phyloP scores from a whole-genome alignment of 169 alveolate genomes.

The Cryptosporidium viatorum region DNA sequence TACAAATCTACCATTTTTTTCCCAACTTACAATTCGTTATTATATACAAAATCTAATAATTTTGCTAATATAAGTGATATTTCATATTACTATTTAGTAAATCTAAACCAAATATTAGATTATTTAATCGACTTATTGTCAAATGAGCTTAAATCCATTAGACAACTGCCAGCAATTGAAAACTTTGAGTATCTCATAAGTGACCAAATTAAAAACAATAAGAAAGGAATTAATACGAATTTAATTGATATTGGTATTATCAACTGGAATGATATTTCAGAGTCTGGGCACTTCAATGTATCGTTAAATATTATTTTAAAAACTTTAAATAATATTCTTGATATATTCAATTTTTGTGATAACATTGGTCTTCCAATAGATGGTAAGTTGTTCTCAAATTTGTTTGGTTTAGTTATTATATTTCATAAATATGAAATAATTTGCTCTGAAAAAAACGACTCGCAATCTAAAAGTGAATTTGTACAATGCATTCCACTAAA shows the following conservation, averaged over 20 bases:
- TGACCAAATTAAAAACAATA: constrained; percentile 19
- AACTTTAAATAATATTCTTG: not conserved
- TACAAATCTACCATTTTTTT: not conserved
- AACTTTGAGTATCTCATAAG: constrained; percentile 16
- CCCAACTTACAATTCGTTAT: not conserved
- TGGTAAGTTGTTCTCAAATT: constrained; percentile 16
- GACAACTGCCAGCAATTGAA: constrained; percentile 37
- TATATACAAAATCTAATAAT: not conserved
- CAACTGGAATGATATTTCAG: constrained; percentile 32
- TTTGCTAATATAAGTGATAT: constrained; percentile 1
- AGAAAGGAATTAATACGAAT: constrained; percentile 5
- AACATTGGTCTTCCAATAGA: constrained; percentile 12
- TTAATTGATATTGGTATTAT: not conserved
- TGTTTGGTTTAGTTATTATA: constrained; percentile 21
- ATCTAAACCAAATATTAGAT: constrained; percentile 40
- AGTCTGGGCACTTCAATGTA: constrained; percentile 31
- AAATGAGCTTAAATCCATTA: constrained; percentile 37
- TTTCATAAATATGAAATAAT: constrained; percentile 25
- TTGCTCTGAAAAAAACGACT: not conserved
- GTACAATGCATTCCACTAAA: not conserved
- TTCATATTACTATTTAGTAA: constrained; percentile 23
- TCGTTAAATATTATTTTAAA: not conserved
- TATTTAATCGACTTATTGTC: constrained; percentile 10
- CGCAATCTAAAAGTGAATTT: not conserved
- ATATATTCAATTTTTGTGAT: constrained; percentile 2